These are phyloP conservation scores for Apium graveolens DNA, from an alignment of 129 eudicot genomes.

Conservation along the genomic window DNA sequence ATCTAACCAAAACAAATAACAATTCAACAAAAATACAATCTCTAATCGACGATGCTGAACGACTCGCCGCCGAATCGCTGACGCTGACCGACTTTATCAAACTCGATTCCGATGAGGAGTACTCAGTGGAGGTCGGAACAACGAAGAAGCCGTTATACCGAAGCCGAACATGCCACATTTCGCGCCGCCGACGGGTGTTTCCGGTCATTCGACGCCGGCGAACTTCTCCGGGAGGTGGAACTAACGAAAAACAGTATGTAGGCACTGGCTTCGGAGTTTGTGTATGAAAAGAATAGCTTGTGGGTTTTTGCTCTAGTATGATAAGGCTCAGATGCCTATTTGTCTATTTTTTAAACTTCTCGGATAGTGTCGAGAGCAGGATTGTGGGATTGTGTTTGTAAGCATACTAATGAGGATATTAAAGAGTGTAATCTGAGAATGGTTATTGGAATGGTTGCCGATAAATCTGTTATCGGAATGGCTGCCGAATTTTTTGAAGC, in stretches of 20 bases:
- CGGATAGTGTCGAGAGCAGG: conserved; percentile 98
- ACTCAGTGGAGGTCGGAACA: conserved; percentile 91
- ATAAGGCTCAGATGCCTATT: conserved; percentile 88
- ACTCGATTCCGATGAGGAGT: conserved; percentile 36
- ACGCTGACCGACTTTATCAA: conserved; percentile 45
- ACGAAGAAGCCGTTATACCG: conserved; percentile 84
- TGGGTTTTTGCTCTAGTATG: conserved; percentile 90
- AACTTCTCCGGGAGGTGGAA: conserved; percentile 51
- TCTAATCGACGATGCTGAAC: conserved; percentile 42
- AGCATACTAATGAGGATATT: conserved; percentile 94
- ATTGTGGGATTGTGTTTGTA: conserved; percentile 95
- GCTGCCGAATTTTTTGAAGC: too few species aligned
- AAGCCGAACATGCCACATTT: conserved; percentile 46
- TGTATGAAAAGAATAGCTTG: conserved; percentile 98
- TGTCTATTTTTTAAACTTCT: conserved; percentile 68
- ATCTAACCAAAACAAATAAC: neutral
- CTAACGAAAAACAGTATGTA: conserved; percentile 88
- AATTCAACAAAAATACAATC: conserved; percentile 27
- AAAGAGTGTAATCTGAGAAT: conserved; percentile 97
- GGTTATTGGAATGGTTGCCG: too few species aligned
- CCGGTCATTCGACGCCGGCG: conserved; percentile 22
- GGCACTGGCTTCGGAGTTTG: conserved; percentile 93
- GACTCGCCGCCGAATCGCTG: conserved; percentile 67
- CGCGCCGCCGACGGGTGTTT: conserved; percentile 22
- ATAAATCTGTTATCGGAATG: too few species aligned